phyloP scores from a whole-genome alignment of 768 basidiomycete genomes.

The Agrocybe pediades region DNA sequence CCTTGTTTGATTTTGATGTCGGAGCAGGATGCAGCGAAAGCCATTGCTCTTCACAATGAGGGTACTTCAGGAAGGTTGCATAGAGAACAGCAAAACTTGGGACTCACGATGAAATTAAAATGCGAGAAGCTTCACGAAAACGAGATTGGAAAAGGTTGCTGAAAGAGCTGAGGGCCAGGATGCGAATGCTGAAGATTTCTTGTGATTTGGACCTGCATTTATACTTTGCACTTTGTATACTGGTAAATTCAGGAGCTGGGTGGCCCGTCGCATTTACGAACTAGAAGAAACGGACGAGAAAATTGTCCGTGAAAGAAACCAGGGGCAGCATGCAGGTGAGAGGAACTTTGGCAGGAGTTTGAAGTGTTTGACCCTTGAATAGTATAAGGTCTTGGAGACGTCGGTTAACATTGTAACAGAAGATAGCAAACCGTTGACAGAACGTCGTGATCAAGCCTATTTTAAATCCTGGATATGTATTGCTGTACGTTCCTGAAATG shows the following conservation, averaged over 20 bases:
- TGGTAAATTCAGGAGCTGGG: neutral
- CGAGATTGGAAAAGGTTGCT: slow-evolving; percentile 8
- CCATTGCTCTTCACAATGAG: neutral
- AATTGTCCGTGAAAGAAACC: neutral
- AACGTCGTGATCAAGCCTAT: no score
- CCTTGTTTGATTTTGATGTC: slow-evolving; percentile 6
- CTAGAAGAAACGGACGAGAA: neutral
- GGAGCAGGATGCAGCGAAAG: neutral
- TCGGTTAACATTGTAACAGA: neutral
- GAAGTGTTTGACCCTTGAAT: neutral
- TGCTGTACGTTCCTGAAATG: neutral
- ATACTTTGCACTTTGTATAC: neutral
- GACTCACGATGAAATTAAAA: neutral
- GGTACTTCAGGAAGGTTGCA: neutral
- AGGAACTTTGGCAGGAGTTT: neutral
- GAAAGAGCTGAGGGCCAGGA: slow-evolving; percentile 8
- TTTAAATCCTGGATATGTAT: neutral
- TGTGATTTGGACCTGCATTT: neutral
- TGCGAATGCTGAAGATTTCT: neutral
- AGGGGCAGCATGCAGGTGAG: neutral
- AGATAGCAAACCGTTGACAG: neutral
- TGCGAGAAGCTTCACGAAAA: slow-evolving; percentile 1
- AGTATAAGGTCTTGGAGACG: neutral
- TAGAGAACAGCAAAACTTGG: neutral
- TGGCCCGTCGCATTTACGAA: no score